Evolutionary conservation across 768 basidiomycete genomes (phyloP), one percentile per base, ranked within the genome.

Genomic region (Lepiota subincarnata): DNA sequence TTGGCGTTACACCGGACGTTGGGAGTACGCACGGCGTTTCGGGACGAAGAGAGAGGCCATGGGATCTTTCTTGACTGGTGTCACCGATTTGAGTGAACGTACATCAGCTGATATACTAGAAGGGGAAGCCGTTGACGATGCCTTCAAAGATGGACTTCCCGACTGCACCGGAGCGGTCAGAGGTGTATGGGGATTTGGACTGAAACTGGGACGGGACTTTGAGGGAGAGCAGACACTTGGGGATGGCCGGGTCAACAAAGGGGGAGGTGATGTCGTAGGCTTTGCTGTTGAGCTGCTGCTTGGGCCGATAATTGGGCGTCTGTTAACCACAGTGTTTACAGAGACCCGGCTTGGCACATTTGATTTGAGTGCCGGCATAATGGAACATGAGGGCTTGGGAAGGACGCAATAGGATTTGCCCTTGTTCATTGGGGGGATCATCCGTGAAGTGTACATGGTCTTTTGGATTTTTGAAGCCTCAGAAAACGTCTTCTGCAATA

Each of bases 401-500:
- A 72, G 68, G 52, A 73, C 70, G 46, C 71, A 74, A 60, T 73
- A 72, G 49, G 66, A 67, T 65, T 79, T 82, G 43, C 71, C 66
- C 19, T 64, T 67, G 38, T 73, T 73, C 76, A 80, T 78, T 16
- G 82, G 78, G n/a, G 81, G 81, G 28, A 82, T 55, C 54, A 78
- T 73, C 40, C 77, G 77, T 44, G 77, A 64, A 42, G 70, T 70
- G 60, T 81, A 85, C 60, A 89, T 69, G 26, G 79, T 78, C 64
- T 78, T 81, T 65, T 84, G 82, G 42, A 85, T 68, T 66, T 81
- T 86, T 22, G 79, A 83, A 10, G 87, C 84, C 60, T 90, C 86
- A 39, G 73, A 74, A 54, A 80, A 81, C 5, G 88, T 84, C 70
- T 87, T 90, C 72, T 91, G 86, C 59, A 92, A 84, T 16, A 92